A percentile compares a stretch with the other conserved stretches of the same genome.
phyloP scores from a whole-genome alignment of 164 flowering plant species.

The Cinnamomum micranthum region DNA sequence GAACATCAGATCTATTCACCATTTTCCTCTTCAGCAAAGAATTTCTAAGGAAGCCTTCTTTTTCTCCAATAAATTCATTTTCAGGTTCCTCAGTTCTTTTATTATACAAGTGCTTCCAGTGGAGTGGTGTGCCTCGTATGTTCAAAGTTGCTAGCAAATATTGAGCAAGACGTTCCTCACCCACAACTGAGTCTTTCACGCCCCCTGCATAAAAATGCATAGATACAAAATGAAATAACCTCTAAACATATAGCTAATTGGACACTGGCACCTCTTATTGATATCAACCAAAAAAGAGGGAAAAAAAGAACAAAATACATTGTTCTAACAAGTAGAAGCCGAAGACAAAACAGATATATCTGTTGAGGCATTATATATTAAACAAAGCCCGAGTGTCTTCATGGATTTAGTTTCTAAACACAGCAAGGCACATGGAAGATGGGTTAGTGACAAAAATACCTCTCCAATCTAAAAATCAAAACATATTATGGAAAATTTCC shows the following conservation, averaged over 20 bases:
- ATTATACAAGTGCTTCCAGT: slow-evolving; percentile 54
- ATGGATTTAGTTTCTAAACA: no score
- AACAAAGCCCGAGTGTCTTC: neutral
- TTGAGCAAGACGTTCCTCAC: slow-evolving; percentile 92
- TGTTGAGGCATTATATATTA: neutral
- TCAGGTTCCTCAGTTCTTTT: slow-evolving; percentile 37
- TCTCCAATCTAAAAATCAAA: no score
- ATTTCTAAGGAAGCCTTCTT: slow-evolving; percentile 36
- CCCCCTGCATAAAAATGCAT: slow-evolving; percentile 46
- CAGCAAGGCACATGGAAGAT: no score
- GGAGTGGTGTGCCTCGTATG: slow-evolving; percentile 80
- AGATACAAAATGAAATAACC: neutral
- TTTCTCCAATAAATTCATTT: slow-evolving; percentile 29
- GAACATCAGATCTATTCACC: slow-evolving; percentile 38
- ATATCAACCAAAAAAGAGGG: neutral
- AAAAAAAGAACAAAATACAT: neutral
- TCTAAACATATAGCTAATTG: neutral
- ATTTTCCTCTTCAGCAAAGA: slow-evolving; percentile 44
- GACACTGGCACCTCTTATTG: neutral
- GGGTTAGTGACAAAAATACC: no score
- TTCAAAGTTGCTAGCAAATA: slow-evolving; percentile 78
- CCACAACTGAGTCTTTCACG: slow-evolving; percentile 90
- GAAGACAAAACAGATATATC: neutral
- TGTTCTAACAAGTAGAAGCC: neutral
- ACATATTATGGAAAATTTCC: no score